Evolutionary conservation across 148 eudicot genomes (phyloP).

Genomic region (Cornus controversa): DNA sequence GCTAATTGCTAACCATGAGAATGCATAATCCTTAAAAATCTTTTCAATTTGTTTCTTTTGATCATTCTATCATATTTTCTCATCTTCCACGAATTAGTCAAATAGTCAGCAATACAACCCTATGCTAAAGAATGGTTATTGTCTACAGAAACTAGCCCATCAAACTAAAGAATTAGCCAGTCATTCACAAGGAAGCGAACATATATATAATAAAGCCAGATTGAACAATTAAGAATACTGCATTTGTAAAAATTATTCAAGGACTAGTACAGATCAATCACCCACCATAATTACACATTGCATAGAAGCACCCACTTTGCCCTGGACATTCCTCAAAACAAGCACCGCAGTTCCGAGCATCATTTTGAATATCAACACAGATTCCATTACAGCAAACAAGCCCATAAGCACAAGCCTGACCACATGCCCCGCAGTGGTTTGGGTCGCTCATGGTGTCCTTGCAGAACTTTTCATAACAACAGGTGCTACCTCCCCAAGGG

Average conservation of each 20-base stretch:
- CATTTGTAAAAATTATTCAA: neutral
- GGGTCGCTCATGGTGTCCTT: constrained; percentile 19
- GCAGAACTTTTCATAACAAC: constrained; percentile 27
- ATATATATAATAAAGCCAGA: neutral
- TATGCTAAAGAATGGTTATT: no score
- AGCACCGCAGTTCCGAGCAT: constrained; percentile 26
- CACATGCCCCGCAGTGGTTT: constrained; percentile 19
- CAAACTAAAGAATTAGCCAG: no score
- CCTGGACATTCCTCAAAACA: constrained; percentile 29
- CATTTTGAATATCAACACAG: constrained; percentile 22
- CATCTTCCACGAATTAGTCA: no score
- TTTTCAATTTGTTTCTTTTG: no score
- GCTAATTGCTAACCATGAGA: no score
- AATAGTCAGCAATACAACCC: no score
- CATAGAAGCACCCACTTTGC: constrained; percentile 17
- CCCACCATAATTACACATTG: constrained; percentile 33
- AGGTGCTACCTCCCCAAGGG: constrained; percentile 26
- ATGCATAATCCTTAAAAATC: no score
- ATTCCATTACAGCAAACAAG: constrained; percentile 23
- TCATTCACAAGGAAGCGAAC: neutral
- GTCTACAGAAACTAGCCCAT: no score
- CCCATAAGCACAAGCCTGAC: constrained; percentile 17
- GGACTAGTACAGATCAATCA: neutral
- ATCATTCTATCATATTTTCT: no score
- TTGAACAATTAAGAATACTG: neutral